These are phyloP conservation scores for Mikania micrantha DNA, from an alignment of 129 eudicot species.

Conservation along the genomic window DNA sequence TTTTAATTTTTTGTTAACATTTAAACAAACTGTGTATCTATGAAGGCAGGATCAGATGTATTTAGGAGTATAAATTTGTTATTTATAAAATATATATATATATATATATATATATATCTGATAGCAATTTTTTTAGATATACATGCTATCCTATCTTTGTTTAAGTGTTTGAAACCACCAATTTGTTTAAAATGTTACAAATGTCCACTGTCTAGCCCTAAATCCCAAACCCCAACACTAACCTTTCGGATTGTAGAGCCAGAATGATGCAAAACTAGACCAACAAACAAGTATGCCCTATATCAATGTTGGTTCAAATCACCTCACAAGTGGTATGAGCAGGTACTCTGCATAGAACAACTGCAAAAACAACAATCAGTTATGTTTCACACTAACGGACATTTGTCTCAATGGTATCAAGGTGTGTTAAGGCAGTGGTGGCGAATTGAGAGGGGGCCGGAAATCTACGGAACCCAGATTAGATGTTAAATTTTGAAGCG, in stretches of 20 bases:
- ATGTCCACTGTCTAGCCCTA: constrained; percentile 14
- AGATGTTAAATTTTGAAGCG: no score
- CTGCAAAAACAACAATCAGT: constrained; percentile 35
- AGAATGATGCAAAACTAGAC: constrained; percentile 2
- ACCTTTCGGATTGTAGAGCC: neutral
- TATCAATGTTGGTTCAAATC: constrained; percentile 18
- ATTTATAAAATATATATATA: no score
- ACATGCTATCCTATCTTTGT: neutral
- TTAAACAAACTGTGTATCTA: no score
- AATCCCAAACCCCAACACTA: neutral
- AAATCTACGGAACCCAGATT: no score
- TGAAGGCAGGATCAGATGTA: no score
- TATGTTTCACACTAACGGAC: no score
- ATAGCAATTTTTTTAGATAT: neutral
- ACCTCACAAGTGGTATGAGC: constrained; percentile 94
- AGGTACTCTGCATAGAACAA: constrained; percentile 93
- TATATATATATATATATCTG: no score
- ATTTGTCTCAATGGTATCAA: no score
- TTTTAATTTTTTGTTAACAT: no score
- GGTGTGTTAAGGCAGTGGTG: no score
- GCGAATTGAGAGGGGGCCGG: no score
- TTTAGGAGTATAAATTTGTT: no score
- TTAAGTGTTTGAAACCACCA: neutral
- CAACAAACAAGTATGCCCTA: neutral
- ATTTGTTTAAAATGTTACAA: neutral